Evolutionary conservation across 805 yeast genomes (phyloP).

Genomic region (Saturnispora bothae): DNA sequence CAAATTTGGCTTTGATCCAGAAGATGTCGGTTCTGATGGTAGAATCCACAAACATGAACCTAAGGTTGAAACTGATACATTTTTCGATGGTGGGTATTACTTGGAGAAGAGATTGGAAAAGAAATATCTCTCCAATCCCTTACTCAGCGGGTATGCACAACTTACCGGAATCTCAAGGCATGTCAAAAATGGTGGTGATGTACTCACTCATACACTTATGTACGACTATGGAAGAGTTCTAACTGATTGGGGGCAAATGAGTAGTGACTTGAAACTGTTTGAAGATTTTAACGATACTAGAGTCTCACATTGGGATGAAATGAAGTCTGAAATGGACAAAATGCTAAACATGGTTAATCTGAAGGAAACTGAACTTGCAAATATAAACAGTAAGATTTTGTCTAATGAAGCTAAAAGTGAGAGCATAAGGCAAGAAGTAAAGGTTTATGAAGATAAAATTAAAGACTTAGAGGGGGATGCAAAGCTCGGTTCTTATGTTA

Average conservation of each 20-base stretch:
- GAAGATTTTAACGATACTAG: slow-evolving; percentile 31
- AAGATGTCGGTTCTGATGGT: background rate
- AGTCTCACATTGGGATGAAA: slow-evolving; percentile 33
- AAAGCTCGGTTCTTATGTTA: slow-evolving; percentile 19
- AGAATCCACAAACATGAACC: slow-evolving; percentile 10
- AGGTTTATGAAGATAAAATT: background rate
- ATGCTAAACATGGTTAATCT: slow-evolving; percentile 38
- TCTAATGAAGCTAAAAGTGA: slow-evolving; percentile 11
- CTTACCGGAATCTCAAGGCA: slow-evolving; percentile 29
- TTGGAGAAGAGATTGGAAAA: slow-evolving; percentile 51
- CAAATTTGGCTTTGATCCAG: slow-evolving; percentile 43
- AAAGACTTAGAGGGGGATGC: slow-evolving; percentile 7
- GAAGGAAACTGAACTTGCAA: slow-evolving; percentile 24
- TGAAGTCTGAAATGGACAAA: slow-evolving; percentile 34
- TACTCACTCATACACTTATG: slow-evolving; percentile 55
- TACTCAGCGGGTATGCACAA: slow-evolving; percentile 28
- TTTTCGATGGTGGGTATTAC: slow-evolving; percentile 32
- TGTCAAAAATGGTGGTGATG: slow-evolving; percentile 16
- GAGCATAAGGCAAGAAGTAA: slow-evolving; percentile 1
- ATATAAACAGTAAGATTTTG: slow-evolving; percentile 15
- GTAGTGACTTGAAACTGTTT: slow-evolving; percentile 37
- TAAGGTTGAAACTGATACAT: slow-evolving; percentile 14
- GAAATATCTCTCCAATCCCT: slow-evolving; percentile 62
- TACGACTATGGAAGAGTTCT: slow-evolving; percentile 43
- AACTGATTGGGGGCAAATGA: slow-evolving; percentile 32